Conservation (phyloP, 2,329 filamentous ascomycete species). For the Exophiala lecanii-corni region DNA sequence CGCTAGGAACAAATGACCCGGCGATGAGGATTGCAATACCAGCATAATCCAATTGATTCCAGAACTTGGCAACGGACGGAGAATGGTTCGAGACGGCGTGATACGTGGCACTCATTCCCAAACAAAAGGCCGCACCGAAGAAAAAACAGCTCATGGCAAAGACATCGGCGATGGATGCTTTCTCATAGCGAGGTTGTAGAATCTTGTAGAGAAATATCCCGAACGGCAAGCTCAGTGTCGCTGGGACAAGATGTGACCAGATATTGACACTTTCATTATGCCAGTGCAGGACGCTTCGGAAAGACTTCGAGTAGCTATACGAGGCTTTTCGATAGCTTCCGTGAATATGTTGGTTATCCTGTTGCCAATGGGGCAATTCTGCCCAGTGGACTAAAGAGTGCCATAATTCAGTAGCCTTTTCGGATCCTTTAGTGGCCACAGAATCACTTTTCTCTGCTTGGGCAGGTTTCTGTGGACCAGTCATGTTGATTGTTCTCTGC, state of each 20-base stretch:
- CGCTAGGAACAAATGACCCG: slow-evolving; percentile 80
- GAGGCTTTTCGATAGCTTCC: slow-evolving; percentile 62
- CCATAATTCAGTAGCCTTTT: slow-evolving; percentile 30
- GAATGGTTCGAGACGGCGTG: slow-evolving; percentile 86
- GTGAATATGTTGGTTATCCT: slow-evolving; percentile 66
- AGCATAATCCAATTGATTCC: slow-evolving; percentile 90
- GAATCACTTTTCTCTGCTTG: too few relatives aligned
- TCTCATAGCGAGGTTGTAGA: slow-evolving; percentile 61
- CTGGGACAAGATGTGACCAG: slow-evolving; percentile 66
- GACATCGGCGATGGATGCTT: slow-evolving; percentile 60
- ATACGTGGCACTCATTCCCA: slow-evolving; percentile 79
- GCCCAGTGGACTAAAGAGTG: slow-evolving; percentile 39
- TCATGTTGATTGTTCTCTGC: too few relatives aligned
- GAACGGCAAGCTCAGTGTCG: slow-evolving; percentile 39
- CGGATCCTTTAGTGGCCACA: slow-evolving; percentile 5
- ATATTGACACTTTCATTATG: slow-evolving; percentile 71
- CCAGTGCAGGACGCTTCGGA: slow-evolving; percentile 56
- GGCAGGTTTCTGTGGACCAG: too few relatives aligned
- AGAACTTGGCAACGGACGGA: slow-evolving; percentile 68
- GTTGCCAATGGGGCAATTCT: slow-evolving; percentile 50
- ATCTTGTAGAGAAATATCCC: slow-evolving; percentile 53
- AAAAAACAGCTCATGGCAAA: slow-evolving; percentile 75
- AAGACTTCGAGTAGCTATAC: slow-evolving; percentile 56
- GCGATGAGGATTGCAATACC: slow-evolving; percentile 91
- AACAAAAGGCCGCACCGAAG: slow-evolving; percentile 63